Evolutionary conservation across 805 yeast genomes (phyloP).

Genomic region (Cyberlindnera japonica): DNA sequence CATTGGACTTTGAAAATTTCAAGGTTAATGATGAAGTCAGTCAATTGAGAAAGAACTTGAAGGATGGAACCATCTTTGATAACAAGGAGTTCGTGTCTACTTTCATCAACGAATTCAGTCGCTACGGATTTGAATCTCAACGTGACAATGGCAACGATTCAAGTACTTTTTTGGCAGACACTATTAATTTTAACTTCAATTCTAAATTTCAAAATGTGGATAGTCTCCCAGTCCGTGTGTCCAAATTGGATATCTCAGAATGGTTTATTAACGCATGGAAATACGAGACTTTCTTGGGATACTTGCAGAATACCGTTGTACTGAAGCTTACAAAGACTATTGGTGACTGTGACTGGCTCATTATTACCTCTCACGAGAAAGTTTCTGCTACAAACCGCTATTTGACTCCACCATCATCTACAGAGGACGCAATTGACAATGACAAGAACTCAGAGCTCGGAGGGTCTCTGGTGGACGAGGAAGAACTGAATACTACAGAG

Average conservation of each 20-base stretch:
- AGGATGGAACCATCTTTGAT: conserved; percentile 23
- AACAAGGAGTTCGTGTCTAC: conserved; percentile 26
- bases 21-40: conserved; percentile 25
- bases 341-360: conserved; percentile 39
- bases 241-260: conserved; percentile 35
- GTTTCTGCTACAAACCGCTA: conserved; percentile 28
- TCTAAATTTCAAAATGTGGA: conserved; percentile 25
- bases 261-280: conserved; percentile 41
- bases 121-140: conserved; percentile 25
- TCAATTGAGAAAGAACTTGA: conserved; percentile 24
- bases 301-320: conserved; percentile 33
- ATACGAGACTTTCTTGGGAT: conserved; percentile 35
- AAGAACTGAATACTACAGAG: not conserved
- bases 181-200: conserved; percentile 29
- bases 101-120: conserved; percentile 26
- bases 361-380: conserved; percentile 32
- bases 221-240: conserved; percentile 31
- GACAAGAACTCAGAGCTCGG: conserved; percentile 17
- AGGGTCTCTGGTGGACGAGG: conserved; percentile 14
- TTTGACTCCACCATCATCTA: conserved; percentile 26
- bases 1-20: conserved; percentile 29
- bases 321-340: conserved; percentile 34
- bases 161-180: conserved; percentile 26
- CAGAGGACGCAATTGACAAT: conserved; percentile 18
- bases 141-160: conserved; percentile 20